phyloP scores from a whole-genome alignment of 495 filamentous ascomycete genomes.

The Delitschia confertaspora region DNA sequence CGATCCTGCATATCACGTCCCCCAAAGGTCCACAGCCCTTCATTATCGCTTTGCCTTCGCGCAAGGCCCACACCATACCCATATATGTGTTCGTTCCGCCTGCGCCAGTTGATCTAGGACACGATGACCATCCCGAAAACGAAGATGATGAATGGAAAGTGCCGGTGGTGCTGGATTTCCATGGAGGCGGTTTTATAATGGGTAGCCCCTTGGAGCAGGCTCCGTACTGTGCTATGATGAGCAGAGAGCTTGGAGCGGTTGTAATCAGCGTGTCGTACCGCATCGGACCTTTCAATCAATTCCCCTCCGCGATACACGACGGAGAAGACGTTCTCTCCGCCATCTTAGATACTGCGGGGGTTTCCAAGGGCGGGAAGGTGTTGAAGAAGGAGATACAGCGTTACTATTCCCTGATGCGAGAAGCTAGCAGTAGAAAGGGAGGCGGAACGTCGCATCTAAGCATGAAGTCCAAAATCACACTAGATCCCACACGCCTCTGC shows the following conservation, averaged over 20 bases:
- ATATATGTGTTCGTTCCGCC: constrained; percentile 29
- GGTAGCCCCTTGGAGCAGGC: constrained; percentile 28
- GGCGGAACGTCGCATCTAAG: neutral
- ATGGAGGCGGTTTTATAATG: constrained; percentile 31
- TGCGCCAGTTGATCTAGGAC: neutral
- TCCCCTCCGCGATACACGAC: constrained; percentile 30
- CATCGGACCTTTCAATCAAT: constrained; percentile 27
- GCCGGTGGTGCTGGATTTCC: constrained; percentile 29
- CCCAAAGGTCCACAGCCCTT: constrained; percentile 30
- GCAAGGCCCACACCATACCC: constrained; percentile 23
- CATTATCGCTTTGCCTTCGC: constrained; percentile 22
- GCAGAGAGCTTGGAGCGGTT: constrained; percentile 19
- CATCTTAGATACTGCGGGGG: constrained; percentile 21
- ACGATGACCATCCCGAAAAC: neutral
- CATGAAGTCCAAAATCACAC: constrained; percentile 17
- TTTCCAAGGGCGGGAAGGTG: constrained; percentile 14
- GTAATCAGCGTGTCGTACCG: constrained; percentile 32
- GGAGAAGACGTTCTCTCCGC: constrained; percentile 29
- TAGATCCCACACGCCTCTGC: constrained; percentile 29
- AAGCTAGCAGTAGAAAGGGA: neutral
- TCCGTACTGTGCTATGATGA: constrained; percentile 27
- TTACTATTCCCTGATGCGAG: constrained; percentile 28
- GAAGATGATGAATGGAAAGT: constrained; percentile 19
- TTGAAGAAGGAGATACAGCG: constrained; percentile 24
- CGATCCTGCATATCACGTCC: constrained; percentile 24